These are phyloP conservation scores for Rosa rugosa DNA, from an alignment of 306 rosid species.

Conservation along the genomic window DNA sequence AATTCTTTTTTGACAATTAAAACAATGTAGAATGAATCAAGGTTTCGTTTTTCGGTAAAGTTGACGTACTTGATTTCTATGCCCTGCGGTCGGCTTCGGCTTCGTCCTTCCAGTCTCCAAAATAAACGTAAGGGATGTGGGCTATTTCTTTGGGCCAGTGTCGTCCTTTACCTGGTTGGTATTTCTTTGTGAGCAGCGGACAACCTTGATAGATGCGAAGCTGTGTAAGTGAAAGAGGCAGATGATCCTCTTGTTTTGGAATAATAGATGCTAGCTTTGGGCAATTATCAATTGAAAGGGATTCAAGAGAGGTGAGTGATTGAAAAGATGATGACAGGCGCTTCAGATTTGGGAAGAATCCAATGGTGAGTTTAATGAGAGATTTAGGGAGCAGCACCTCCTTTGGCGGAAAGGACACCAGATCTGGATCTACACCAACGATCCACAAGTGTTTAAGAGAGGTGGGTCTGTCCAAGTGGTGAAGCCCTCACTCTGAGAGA, in stretches of 20 bases:
- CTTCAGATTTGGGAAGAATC: neutral
- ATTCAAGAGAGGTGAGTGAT: neutral
- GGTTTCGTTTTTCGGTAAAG: too few species aligned
- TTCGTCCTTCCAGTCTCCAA: neutral
- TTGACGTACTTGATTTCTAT: too few species aligned
- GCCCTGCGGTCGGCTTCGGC: neutral
- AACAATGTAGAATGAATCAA: too few species aligned
- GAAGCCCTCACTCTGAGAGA: neutral
- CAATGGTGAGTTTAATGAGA: neutral
- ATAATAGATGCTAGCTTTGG: constrained; percentile 12
- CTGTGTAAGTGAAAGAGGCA: neutral
- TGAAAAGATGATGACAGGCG: neutral
- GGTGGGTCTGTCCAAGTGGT: neutral
- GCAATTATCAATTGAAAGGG: neutral
- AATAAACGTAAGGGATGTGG: neutral
- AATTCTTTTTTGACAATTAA: too few species aligned
- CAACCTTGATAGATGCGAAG: neutral
- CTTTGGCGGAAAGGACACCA: neutral
- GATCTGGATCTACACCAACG: neutral
- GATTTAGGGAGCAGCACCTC: neutral
- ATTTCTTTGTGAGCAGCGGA: neutral
- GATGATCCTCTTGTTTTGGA: neutral
- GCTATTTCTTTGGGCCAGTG: neutral
- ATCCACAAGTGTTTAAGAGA: neutral
- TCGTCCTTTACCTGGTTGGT: neutral